These are phyloP conservation scores for Vaccinium myrtillus DNA, from an alignment of 148 eudicot species.

Conservation along the genomic window DNA sequence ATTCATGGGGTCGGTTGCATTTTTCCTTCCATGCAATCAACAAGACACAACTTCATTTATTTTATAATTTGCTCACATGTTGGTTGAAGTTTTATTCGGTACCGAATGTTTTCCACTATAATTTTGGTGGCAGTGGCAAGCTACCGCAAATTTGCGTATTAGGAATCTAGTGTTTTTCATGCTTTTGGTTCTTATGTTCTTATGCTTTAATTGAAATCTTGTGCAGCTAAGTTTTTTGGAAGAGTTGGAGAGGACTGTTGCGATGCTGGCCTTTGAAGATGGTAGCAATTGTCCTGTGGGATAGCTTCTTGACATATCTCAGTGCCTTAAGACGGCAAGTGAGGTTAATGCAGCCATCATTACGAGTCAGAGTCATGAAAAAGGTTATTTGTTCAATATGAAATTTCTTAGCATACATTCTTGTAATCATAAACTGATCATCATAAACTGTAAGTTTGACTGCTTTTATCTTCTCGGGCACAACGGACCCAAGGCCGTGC, in stretches of 20 bases:
- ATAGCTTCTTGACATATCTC: conserved; percentile 66
- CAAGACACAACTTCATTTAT: no score
- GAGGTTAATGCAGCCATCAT: conserved; percentile 97
- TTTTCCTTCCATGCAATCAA: no score
- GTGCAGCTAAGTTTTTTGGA: conserved; percentile 78
- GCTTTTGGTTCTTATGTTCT: no score
- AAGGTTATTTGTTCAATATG: conserved; percentile 40
- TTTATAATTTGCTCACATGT: background rate
- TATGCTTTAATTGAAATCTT: no score
- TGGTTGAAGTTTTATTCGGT: background rate
- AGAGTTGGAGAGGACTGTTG: conserved; percentile 87
- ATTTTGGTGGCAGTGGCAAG: no score
- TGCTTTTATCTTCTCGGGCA: background rate
- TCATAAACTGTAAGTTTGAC: background rate
- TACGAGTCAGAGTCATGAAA: conserved; percentile 92
- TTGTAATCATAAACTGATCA: background rate
- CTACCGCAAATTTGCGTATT: no score
- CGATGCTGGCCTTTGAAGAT: conserved; percentile 90
- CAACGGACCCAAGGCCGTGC: no score
- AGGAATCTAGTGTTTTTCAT: no score
- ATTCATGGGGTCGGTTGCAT: no score
- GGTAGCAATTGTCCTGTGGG: conserved; percentile 67
- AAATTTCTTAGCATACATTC: background rate
- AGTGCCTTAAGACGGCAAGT: conserved; percentile 83
- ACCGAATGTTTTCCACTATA: no score